phyloP scores from a whole-genome alignment of 2,329 filamentous ascomycete genomes.

The Alternaria angustiovoidea region DNA sequence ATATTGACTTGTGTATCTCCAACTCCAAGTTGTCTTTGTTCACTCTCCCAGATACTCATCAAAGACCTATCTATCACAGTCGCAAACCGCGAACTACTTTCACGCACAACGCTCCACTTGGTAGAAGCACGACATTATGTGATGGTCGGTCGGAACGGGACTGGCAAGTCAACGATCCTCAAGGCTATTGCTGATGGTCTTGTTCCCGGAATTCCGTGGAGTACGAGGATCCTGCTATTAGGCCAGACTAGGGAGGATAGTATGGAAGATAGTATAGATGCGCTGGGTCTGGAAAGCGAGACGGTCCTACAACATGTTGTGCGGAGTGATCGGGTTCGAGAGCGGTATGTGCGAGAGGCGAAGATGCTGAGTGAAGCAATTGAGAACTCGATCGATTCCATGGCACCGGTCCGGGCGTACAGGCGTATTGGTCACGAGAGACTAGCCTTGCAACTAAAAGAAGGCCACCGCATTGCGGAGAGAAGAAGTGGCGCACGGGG shows the following conservation, averaged over 20 bases:
- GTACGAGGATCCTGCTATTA: constrained; percentile 45
- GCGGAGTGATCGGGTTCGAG: constrained; percentile 57
- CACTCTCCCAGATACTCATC: constrained; percentile 54
- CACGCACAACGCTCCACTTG: constrained; percentile 73
- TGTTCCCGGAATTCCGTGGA: constrained; percentile 68
- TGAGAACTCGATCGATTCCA: constrained; percentile 62
- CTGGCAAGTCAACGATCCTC: constrained; percentile 81
- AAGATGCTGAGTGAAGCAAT: constrained; percentile 68
- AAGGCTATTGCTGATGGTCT: constrained; percentile 79
- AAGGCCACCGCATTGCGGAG: constrained; percentile 75
- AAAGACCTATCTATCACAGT: constrained; percentile 77
- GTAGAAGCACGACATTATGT: constrained; percentile 80
- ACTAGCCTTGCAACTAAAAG: constrained; percentile 69
- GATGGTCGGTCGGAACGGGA: constrained; percentile 80
- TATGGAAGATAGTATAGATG: constrained; percentile 45
- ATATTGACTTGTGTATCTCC: neutral
- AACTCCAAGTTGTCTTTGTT: neutral
- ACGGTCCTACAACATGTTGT: constrained; percentile 74
- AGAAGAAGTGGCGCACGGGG: constrained; percentile 79
- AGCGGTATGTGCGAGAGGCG: constrained; percentile 69
- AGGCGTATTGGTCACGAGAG: constrained; percentile 69
- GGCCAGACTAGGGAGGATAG: constrained; percentile 42
- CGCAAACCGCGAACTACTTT: constrained; percentile 69
- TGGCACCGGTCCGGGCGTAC: constrained; percentile 67
- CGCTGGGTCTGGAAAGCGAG: constrained; percentile 32